Evolutionary conservation across 805 yeast species (phyloP).

Genomic region (Ogataea minuta): DNA sequence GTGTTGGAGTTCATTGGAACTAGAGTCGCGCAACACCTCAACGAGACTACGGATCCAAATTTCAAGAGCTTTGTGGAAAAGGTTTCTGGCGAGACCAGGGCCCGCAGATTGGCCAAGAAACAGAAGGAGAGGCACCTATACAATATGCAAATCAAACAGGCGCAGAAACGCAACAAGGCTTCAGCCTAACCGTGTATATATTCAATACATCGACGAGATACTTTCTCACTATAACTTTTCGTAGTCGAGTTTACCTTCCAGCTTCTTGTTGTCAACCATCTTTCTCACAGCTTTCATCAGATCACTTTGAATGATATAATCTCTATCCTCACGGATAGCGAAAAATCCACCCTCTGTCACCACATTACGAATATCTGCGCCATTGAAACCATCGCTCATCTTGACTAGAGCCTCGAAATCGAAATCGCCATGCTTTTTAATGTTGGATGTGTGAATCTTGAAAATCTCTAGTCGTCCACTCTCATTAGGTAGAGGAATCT

Average conservation of each 20-base stretch:
- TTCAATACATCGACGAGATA: constrained; percentile 3
- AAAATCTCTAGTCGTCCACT: constrained; percentile 91
- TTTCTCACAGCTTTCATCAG: constrained; percentile 97
- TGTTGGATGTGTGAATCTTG: constrained; percentile 86
- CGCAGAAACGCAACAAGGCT: constrained; percentile 24
- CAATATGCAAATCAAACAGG: constrained; percentile 23
- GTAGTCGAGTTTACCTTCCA: constrained; percentile 94
- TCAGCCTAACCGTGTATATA: constrained; percentile 15
- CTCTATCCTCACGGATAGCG: constrained; percentile 97
- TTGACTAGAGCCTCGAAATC: constrained; percentile 96
- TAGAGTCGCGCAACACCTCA: constrained; percentile 37
- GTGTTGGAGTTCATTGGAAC: constrained; percentile 46
- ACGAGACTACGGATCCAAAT: constrained; percentile 31
- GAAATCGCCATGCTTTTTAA: constrained; percentile 89
- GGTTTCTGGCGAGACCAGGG: constrained; percentile 25
- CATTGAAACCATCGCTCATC: constrained; percentile 98
- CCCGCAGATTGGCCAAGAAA: constrained; percentile 20
- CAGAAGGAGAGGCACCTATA: constrained; percentile 19
- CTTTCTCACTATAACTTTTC: constrained; percentile 65
- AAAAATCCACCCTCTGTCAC: constrained; percentile 98
- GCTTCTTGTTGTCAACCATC: constrained; percentile 93
- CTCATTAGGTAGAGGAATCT: constrained; percentile 93
- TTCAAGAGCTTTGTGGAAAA: constrained; percentile 31
- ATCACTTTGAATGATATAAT: constrained; percentile 89
- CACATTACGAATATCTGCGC: constrained; percentile 96